Percentiles rank a stretch among this genome's conserved stretches.
Conservation (phyloP, 768 basidiomycete genomes). For the Lentinula detonsa region DNA sequence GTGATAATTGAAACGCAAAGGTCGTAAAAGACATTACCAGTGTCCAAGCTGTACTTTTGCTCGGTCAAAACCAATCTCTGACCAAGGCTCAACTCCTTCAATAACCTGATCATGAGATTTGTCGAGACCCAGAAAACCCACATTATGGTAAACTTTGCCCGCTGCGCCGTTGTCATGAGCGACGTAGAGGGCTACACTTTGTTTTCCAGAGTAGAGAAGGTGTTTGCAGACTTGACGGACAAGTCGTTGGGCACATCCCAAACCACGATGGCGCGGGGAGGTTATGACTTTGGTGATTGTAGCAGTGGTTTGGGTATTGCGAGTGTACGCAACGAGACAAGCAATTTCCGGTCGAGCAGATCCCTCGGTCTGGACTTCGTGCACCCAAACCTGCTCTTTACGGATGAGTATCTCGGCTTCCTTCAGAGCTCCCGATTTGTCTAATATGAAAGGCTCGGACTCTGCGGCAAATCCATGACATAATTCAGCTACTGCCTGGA, state of each 20-base stretch:
- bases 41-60: slow-evolving; percentile 33
- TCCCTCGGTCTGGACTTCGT: slow-evolving; percentile 19
- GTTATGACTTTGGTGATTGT: slow-evolving; percentile 53
- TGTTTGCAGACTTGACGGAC: slow-evolving; percentile 35
- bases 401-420: slow-evolving; percentile 38
- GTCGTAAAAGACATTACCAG: slow-evolving; percentile 29
- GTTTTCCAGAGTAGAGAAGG: slow-evolving; percentile 26
- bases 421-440: slow-evolving; percentile 21
- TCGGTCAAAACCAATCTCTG: slow-evolving; percentile 46
- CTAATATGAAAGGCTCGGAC: slow-evolving; percentile 42
- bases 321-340: slow-evolving; percentile 44
- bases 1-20: neutral
- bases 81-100: slow-evolving; percentile 34
- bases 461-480: slow-evolving; percentile 39
- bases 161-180: slow-evolving; percentile 36
- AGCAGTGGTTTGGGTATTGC: slow-evolving; percentile 35
- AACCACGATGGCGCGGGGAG: slow-evolving; percentile 29
- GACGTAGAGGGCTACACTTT: slow-evolving; percentile 44
- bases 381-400: slow-evolving; percentile 39
- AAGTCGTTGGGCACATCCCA: slow-evolving; percentile 43
- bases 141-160: slow-evolving; percentile 34
- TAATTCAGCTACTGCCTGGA: slow-evolving; percentile 22
- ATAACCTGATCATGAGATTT: slow-evolving; percentile 6
- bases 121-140: slow-evolving; percentile 42
- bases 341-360: slow-evolving; percentile 27